Evolutionary conservation across 192 early-diverging fungal genomes (phyloP), one percentile per base, ranked within the genome.

Genomic region (Podila horticola): DNA sequence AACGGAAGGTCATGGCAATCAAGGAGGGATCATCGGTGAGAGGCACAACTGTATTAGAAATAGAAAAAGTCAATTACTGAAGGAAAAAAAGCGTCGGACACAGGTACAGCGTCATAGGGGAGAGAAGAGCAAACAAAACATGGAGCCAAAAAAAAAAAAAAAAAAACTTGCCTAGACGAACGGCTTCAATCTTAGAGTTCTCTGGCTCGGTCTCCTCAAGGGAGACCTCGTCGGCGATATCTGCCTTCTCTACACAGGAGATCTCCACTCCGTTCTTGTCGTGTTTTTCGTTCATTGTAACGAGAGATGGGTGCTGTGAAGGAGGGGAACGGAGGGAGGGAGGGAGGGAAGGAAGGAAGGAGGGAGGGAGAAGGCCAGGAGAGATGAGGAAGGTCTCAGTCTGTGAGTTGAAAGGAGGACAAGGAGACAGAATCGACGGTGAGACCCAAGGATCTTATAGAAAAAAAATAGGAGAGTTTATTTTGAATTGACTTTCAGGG

Each of bases 1-100:
- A 75, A 29, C 87, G 75, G 58, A 85, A 83, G 17, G 87, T 88
- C 34, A 88, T 31, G n/a, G 76, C 58, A 34, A 79, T 74, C 62
- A 86, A 60, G 20, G 73, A 69, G 31, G 77, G 67, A 71, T 89
- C 86, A 62, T 75, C 74, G 48, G 64, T 65, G 64, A 65, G 64
- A 65, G 64, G 64, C 64, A 65, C 64, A 65, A 65, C 64, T 65
- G 49, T 30, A 13, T 63, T 11, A 41, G 62, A 63, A 63, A 24
- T 63, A 63, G 36, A 63, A 63, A 26, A 38, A 41, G n/a, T 12
- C 20, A 31, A 20, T 31, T 7, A 26, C 5, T 0, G 19, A 63
- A 41, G n/a, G 7, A 63, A 63, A 20, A 63, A 10, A 41, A 63
- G 31, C 34, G 60, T 61, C 60, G 31, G 28, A 2, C 17, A 63